A percentile compares a stretch with the other conserved stretches of the same genome.
phyloP scores from a whole-genome alignment of 352 stramenopile species.

The Phytopythium delawarense region DNA sequence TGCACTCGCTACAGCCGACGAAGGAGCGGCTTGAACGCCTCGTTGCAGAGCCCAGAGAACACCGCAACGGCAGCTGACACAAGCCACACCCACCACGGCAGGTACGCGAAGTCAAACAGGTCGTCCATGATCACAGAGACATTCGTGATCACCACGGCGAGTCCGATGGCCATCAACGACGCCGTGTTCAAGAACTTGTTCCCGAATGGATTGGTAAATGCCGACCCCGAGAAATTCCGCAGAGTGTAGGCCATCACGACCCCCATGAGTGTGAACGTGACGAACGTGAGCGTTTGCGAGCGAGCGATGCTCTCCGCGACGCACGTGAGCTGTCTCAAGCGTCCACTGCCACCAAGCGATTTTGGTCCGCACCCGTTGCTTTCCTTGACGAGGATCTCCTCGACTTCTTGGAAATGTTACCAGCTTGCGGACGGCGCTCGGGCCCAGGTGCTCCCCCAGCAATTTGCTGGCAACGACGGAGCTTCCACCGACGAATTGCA shows the following conservation, averaged over 20 bases:
- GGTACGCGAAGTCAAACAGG: conserved; percentile 49
- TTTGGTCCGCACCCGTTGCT: background rate
- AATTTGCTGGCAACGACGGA: background rate
- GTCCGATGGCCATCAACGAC: conserved; percentile 12
- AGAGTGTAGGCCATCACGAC: conserved; percentile 34
- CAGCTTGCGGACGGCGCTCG: background rate
- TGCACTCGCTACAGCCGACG: conserved; percentile 2
- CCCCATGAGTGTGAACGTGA: conserved; percentile 23
- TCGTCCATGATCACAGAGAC: conserved; percentile 37
- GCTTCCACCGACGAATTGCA: background rate
- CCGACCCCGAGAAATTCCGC: conserved; percentile 22
- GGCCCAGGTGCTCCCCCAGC: background rate
- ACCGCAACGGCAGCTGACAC: conserved; percentile 23
- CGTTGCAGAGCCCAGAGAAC: conserved; percentile 31
- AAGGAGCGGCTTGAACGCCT: conserved; percentile 35
- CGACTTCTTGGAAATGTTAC: background rate
- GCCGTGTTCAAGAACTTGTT: conserved; percentile 28
- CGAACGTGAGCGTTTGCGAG: conserved; percentile 32
- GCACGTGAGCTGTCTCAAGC: conserved; percentile 5
- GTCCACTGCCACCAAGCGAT: background rate
- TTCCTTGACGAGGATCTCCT: background rate
- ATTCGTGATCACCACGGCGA: conserved; percentile 44
- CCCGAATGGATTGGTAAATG: conserved; percentile 18
- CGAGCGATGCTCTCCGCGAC: conserved; percentile 21
- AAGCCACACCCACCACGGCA: conserved; percentile 42